Evolutionary conservation across 306 rosid genomes (phyloP).

Genomic region (Prunus fruticosa): DNA sequence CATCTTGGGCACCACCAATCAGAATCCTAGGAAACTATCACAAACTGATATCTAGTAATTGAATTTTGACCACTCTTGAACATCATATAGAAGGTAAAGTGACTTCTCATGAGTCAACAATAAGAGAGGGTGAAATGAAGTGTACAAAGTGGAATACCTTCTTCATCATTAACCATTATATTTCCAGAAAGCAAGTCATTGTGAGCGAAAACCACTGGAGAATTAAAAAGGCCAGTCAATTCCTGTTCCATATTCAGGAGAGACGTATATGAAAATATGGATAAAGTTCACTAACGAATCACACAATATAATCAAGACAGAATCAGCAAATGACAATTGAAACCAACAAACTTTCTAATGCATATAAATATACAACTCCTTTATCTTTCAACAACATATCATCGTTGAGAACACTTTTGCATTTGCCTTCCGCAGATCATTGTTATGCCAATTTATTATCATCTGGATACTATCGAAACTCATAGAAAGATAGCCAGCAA

Average conservation of each 20-base stretch:
- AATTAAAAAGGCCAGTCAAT: conserved; percentile 54
- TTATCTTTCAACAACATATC: conserved; percentile 5
- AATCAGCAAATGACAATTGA: neutral
- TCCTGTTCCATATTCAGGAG: conserved; percentile 63
- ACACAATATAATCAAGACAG: neutral
- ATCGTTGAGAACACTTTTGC: neutral
- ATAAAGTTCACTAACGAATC: neutral
- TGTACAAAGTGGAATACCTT: conserved; percentile 53
- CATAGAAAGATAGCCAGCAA: neutral
- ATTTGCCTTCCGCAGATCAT: conserved; percentile 2
- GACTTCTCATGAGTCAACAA: neutral
- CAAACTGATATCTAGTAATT: neutral
- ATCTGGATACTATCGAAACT: neutral
- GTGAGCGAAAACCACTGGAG: conserved; percentile 86
- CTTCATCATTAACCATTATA: conserved; percentile 76
- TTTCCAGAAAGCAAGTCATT: conserved; percentile 95
- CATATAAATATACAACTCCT: conserved; percentile 17
- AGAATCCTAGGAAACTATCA: neutral
- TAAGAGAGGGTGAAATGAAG: conserved; percentile 13
- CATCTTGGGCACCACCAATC: neutral
- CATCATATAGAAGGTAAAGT: neutral
- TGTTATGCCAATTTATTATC: neutral
- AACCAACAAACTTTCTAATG: neutral
- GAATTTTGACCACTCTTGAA: conserved; percentile 1
- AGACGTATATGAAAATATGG: conserved; percentile 15